Evolutionary conservation across 2,329 filamentous ascomycete genomes (phyloP), one percentile per base, ranked within the genome.

Genomic region (Paraphaeosphaeria minitans): DNA sequence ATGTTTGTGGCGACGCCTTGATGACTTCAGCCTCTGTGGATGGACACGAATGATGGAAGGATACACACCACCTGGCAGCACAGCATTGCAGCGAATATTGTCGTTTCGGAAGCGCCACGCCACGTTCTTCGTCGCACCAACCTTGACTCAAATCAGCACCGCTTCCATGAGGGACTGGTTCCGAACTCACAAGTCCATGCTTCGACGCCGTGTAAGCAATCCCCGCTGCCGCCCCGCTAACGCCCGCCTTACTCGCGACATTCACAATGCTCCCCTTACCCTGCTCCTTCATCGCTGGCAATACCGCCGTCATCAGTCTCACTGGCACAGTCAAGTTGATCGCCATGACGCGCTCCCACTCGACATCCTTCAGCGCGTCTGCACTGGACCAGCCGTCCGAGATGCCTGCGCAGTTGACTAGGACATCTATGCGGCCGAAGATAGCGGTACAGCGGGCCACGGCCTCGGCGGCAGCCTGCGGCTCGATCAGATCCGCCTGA

Each of bases 101-200:
- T 81, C 77, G 39, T 79, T 73, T 22, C 74, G 75, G 59, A 81
- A 82, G 6, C 78, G 70, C 75, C 78, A 82, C 16, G 80, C 80
- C 0, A 81, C 78, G 55, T 81, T 81, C 61, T 80, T 81, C 1
- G 80, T 82, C 10, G 79, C 78, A 8, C 80, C 80, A 12, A 81
- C 69, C 74, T 77, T 8, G 7, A 14, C 21, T 42, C 12, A 21
- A 9, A 45, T 62, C 13, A 62, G 58, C 31, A 8, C 10, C 5
- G 22, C 9, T 16, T 22, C 6, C 27, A 13, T 24, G 27, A 31
- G 5, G 8, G 29, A 27, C n/a, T 16, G 54, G 29, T 1, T 21
- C n/a, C 39, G 9, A 50, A 72, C 76, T 55, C 57, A 79, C 75
- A 39, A 82, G 67, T 0, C 77, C 77, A 64, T 80, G 78, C 63